Evolutionary conservation across 768 basidiomycete genomes (phyloP).

Genomic region (Hericium alpestre): DNA sequence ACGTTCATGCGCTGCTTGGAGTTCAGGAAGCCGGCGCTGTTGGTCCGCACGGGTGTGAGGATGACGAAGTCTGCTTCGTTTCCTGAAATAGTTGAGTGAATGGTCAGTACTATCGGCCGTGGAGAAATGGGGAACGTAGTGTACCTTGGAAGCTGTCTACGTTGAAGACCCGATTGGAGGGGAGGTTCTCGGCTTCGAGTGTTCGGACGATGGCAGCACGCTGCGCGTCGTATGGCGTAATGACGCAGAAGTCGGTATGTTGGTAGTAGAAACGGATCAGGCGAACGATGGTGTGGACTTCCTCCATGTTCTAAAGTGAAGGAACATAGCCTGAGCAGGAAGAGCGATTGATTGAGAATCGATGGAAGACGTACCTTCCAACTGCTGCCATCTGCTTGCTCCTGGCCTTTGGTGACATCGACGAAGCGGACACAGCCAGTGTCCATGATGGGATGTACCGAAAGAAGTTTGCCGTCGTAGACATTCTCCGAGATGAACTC

Average conservation of each 20-base stretch:
- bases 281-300: conserved; percentile 29
- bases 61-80: conserved; percentile 42
- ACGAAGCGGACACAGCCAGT: conserved; percentile 33
- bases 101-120: background rate
- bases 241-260: conserved; percentile 29
- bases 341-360: too few relatives aligned
- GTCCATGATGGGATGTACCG: conserved; percentile 25
- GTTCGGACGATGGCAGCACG: conserved; percentile 28
- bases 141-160: conserved; percentile 48
- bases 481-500: conserved; percentile 38
- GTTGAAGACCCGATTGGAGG: conserved; percentile 33
- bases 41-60: conserved; percentile 38
- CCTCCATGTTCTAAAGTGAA: conserved; percentile 29
- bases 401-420: conserved; percentile 28
- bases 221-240: conserved; percentile 47
- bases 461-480: conserved; percentile 30
- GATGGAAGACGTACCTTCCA: conserved; percentile 27
- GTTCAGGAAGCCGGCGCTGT: conserved; percentile 34
- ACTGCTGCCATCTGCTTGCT: conserved; percentile 29
- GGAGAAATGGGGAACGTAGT: background rate
- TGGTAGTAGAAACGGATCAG: conserved; percentile 33
- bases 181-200: conserved; percentile 24
- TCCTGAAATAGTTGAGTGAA: conserved; percentile 20
- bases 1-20: conserved; percentile 40
- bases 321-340: background rate